A percentile compares a stretch with the other conserved stretches of the same genome.
phyloP scores from a whole-genome alignment of 306 rosid genomes.

The Senna tora region DNA sequence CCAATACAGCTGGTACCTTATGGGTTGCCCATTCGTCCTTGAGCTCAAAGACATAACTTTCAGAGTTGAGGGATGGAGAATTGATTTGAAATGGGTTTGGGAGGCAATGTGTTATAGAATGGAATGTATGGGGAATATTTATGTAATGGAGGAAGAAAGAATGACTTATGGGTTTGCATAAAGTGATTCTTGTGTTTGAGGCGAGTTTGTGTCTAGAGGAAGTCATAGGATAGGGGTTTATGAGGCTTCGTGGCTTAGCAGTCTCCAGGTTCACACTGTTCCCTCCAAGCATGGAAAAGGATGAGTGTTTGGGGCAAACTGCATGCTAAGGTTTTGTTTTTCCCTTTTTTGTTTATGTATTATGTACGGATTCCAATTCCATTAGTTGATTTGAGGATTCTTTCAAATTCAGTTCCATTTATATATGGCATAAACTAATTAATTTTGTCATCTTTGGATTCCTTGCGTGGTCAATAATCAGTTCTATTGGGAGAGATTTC shows the following conservation, averaged over 20 bases:
- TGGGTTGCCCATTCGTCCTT: slow-evolving; percentile 23
- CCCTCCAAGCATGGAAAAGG: background rate
- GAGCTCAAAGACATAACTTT: slow-evolving; percentile 61
- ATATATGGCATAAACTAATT: no score
- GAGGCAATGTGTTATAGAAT: background rate
- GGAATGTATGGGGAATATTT: background rate
- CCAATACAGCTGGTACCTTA: slow-evolving; percentile 62
- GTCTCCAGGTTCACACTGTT: background rate
- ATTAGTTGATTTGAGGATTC: no score
- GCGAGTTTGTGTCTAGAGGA: slow-evolving; percentile 31
- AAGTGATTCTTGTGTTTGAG: slow-evolving; percentile 47
- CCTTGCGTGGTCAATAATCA: no score
- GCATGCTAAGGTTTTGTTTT: no score
- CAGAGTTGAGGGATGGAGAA: background rate
- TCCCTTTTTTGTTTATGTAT: no score
- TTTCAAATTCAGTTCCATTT: no score
- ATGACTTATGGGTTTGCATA: slow-evolving; percentile 54
- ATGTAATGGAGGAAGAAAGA: slow-evolving; percentile 30
- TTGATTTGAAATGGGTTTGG: background rate
- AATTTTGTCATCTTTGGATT: no score
- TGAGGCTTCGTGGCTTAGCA: background rate
- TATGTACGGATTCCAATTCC: no score
- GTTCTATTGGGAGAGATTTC: no score
- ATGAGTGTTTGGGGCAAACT: background rate
- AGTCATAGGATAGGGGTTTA: background rate